Base-by-base conservation (phyloP, 345 rosid genomes). In the Eucalyptus grandis region DNA sequence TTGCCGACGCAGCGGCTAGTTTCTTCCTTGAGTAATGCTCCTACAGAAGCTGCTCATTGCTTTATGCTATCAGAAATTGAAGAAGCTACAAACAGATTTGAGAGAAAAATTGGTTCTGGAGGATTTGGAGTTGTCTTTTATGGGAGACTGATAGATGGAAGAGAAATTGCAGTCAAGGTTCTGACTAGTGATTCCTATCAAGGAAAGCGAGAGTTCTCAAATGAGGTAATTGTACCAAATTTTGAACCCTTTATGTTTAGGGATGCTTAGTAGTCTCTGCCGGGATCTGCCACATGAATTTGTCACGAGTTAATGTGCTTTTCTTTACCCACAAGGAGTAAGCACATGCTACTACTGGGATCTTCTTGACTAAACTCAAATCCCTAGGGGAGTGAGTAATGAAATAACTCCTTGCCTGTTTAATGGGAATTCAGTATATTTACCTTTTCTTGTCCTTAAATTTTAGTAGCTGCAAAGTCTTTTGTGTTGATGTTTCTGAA, bases 91-190 rank as follows among this genome's bases (percentile, higher is more conserved):
- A 95, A 89, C 21, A 92, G 90, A 7, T 92, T 97, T 27, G 99
- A 95, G 95, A 96, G 91, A 95, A 98, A 95, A 93, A 95, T 98
- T 65, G 99, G 99, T 40, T 97, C 99, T 2, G 99, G 99, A 88
- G 99, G 99, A 89, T 98, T 98, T 91, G 99, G 99, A 88, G 94
- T 95, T 12, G 99, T 98, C 12, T 96, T 92, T 93, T 96, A 98
- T 46, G 99, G 99, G 90, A 94, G 92, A 95, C 77, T 96, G 92
- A 93, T 91, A 86, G 99, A 97, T 89, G 99, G 96, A 88, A 97
- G 93, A 91, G 99, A 98, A 95, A 98, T 98, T 88, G 99, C 99
- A 0, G 99, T 98, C 2, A 98, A 98, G 91, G 95, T 94, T 91
- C 96, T 98, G 43, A 92, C 91, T 9, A 96, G 95, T 89, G 94